Base-by-base conservation (phyloP, 1,284 basidiomycete genomes). In the Cerioporus squamosus region DNA sequence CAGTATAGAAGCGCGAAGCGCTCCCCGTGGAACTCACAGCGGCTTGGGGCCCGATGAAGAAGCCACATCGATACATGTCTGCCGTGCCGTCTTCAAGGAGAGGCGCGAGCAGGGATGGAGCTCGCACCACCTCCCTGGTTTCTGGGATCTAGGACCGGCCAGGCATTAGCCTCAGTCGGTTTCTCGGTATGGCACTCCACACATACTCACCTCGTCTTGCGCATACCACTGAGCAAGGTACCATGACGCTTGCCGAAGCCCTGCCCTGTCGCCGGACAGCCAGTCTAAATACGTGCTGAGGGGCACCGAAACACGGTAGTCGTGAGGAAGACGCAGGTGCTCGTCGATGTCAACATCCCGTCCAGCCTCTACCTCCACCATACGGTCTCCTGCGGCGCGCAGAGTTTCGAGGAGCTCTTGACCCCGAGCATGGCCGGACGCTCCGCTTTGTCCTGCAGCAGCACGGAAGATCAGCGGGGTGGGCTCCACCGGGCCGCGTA, bases 141-240 rank as follows among this genome's bases (percentile, higher is more conserved):
- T 36, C 61, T 5, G 60, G 61, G 20, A 67, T 55, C 67, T 68
- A 47, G 8, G 23, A 17, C 29, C 6, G 8, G 38, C 20, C 4
- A 43, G 33, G 2, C 20, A 14, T 22, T 18, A 14, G 49, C 20
- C 9, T 18, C 8, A 6, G 20, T 42, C 40, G 40, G 7, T 7
- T 5, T 2, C 24, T 43, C 20, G n/a, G n/a, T n/a, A n/a, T n/a
- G n/a, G n/a, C n/a, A n/a, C 22, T 15, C 31, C 20, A 7, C 18
- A 29, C 9, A n/a, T 4, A 51, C 63, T 18, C 42, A 67, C 68
- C 56, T 69, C 69, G 14, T 67, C 64, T 8, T 55, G 56, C 33
- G 61, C 68, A 14, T 61, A 54, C 67, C 68, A 70, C 47, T 71
- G 70, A 20, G 70, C 70, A 0, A 71, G 62, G 44, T 70, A 71